Percentiles rank a stretch among this genome's conserved stretches.
These are phyloP conservation scores for Saksenaea oblongispora DNA, from an alignment of 371 early-diverging fungal species.

Conservation along the genomic window DNA sequence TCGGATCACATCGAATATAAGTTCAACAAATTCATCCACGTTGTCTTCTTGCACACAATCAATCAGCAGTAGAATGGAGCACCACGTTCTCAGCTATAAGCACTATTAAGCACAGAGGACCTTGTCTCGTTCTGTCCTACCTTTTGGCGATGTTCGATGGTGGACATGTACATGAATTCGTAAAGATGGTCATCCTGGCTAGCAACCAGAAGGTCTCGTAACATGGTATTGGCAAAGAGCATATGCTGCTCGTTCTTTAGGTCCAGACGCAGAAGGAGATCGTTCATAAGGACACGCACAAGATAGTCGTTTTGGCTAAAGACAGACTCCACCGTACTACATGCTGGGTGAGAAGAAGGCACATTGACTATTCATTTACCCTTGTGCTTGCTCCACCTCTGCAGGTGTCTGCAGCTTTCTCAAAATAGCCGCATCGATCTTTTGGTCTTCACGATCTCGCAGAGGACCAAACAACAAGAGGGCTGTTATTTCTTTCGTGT, in stretches of 20 bases:
- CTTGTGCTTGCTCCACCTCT: slow-evolving; percentile 32
- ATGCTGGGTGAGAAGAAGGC: background rate
- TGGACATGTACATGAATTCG: slow-evolving; percentile 37
- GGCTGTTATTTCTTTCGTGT: slow-evolving; percentile 35
- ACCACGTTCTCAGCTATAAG: slow-evolving; percentile 51
- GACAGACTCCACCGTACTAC: slow-evolving; percentile 34
- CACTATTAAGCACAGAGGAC: background rate
- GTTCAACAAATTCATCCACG: slow-evolving; percentile 25
- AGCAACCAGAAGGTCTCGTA: slow-evolving; percentile 33
- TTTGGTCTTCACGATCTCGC: slow-evolving; percentile 57
- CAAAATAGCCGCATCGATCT: slow-evolving; percentile 53
- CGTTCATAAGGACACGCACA: slow-evolving; percentile 58
- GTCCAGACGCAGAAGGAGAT: slow-evolving; percentile 49
- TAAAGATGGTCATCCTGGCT: slow-evolving; percentile 19
- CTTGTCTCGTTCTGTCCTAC: slow-evolving; percentile 20
- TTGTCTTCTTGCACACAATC: slow-evolving; percentile 37
- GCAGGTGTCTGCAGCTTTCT: slow-evolving; percentile 34
- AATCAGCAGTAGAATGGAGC: slow-evolving; percentile 49
- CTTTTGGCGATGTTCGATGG: slow-evolving; percentile 52
- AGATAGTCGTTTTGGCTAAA: slow-evolving; percentile 55
- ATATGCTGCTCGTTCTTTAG: slow-evolving; percentile 23
- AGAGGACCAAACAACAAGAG: slow-evolving; percentile 58
- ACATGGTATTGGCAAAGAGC: slow-evolving; percentile 31
- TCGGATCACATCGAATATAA: slow-evolving; percentile 34
- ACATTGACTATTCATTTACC: slow-evolving; percentile 21